phyloP scores from a whole-genome alignment of 208 protist species.

The Acanthamoeba lugdunensis region DNA sequence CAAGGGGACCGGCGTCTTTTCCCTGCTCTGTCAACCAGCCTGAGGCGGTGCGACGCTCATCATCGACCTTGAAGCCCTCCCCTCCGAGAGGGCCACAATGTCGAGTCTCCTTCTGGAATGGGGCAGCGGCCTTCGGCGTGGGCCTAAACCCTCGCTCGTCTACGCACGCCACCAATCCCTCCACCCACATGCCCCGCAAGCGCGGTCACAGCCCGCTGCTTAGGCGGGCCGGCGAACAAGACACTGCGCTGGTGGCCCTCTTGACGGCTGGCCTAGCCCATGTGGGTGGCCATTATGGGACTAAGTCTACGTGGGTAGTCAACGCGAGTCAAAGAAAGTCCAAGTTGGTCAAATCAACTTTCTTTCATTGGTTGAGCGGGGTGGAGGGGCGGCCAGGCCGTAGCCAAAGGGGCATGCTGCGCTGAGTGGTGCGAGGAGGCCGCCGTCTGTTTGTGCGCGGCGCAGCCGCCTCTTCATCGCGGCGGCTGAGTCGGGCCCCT shows the following conservation, averaged over 20 bases:
- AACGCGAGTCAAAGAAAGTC: no score
- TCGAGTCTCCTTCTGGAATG: conserved; percentile 20
- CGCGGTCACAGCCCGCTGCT: not conserved
- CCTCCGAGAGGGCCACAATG: not conserved
- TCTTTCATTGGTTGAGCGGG: not conserved
- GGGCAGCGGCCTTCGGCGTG: conserved; percentile 19
- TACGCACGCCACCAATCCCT: conserved; percentile 5
- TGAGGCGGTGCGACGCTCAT: conserved; percentile 24
- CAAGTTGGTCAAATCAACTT: no score
- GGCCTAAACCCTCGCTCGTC: not conserved
- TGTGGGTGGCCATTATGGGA: no score
- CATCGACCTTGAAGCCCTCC: conserved; percentile 26
- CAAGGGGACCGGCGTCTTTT: conserved; percentile 20
- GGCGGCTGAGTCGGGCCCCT: not conserved
- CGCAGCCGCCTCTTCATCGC: not conserved
- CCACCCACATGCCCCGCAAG: conserved; percentile 16
- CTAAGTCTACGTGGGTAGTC: no score
- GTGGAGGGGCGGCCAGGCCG: not conserved
- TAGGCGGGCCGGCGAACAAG: not conserved
- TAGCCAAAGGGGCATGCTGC: not conserved
- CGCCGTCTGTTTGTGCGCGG: not conserved
- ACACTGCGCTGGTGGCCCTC: no score
- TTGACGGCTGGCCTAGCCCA: no score
- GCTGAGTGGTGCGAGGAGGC: not conserved
- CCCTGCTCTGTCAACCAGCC: conserved; percentile 16